Conservation (phyloP, 495 filamentous ascomycete species). For the Clohesyomyces aquaticus region DNA sequence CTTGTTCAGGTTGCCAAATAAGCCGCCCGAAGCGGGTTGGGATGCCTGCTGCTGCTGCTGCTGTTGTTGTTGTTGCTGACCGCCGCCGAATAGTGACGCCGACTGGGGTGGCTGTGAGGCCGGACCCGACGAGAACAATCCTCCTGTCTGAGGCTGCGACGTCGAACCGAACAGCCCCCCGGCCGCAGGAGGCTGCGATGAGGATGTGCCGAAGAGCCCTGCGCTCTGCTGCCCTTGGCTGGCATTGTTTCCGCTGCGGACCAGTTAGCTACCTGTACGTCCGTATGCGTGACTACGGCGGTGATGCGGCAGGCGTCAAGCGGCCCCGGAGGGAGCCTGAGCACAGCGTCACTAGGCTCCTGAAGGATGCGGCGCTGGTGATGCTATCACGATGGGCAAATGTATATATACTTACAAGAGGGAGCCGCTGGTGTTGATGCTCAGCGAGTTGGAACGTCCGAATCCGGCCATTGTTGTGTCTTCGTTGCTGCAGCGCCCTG, state of each 20-base stretch:
- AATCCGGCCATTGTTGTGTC: constrained; percentile 39
- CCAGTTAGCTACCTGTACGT: constrained; percentile 9
- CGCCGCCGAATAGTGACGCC: constrained; percentile 49
- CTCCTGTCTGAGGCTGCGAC: constrained; percentile 37
- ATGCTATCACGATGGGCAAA: not conserved
- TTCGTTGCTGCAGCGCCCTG: constrained; percentile 1
- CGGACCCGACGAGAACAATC: constrained; percentile 27
- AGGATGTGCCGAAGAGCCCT: constrained; percentile 30
- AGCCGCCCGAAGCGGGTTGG: constrained; percentile 48
- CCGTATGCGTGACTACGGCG: constrained; percentile 7
- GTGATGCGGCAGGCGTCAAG: not conserved
- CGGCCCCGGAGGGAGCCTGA: not conserved
- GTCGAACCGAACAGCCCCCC: constrained; percentile 36
- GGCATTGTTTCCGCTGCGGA: constrained; percentile 38
- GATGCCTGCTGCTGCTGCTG: constrained; percentile 14
- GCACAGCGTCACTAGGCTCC: constrained; percentile 3
- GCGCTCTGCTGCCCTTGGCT: constrained; percentile 37
- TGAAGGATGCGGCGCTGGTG: constrained; percentile 25
- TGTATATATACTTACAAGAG: constrained; percentile 63
- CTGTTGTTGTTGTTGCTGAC: constrained; percentile 11
- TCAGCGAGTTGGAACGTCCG: constrained; percentile 69
- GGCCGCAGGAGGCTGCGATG: constrained; percentile 31
- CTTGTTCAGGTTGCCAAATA: constrained; percentile 48
- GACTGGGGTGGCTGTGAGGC: constrained; percentile 53
- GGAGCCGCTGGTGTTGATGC: constrained; percentile 75